phyloP scores from a whole-genome alignment of 805 yeast genomes.

The Nakazawaea sp. region DNA sequence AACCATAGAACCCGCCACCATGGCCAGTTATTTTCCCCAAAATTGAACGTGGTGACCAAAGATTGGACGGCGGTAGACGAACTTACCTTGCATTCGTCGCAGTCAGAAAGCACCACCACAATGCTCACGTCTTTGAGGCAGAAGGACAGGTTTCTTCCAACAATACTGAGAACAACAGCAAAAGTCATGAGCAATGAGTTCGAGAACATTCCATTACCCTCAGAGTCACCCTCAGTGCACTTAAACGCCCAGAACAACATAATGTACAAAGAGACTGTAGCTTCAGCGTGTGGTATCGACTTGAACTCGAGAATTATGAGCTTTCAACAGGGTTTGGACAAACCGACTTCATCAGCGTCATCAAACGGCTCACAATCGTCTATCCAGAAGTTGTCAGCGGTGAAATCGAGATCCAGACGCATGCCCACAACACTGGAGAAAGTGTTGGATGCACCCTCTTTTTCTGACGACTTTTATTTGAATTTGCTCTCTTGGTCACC shows the following conservation, averaged over 20 bases:
- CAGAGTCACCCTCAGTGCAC: constrained; percentile 43
- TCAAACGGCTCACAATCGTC: constrained; percentile 18
- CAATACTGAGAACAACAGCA: constrained; percentile 7
- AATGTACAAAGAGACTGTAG: constrained; percentile 74
- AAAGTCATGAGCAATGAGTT: constrained; percentile 1
- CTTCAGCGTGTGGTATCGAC: constrained; percentile 89
- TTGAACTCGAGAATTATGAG: constrained; percentile 77
- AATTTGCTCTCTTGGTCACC: constrained; percentile 85
- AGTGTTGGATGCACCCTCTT: constrained; percentile 93
- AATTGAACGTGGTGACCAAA: constrained; percentile 25
- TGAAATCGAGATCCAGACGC: constrained; percentile 64
- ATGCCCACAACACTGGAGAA: constrained; percentile 87
- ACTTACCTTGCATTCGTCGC: background rate
- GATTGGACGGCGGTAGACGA: constrained; percentile 23
- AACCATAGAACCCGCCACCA: background rate
- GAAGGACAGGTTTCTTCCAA: constrained; percentile 9
- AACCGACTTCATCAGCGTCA: constrained; percentile 22
- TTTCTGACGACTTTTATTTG: constrained; percentile 86
- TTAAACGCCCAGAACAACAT: constrained; percentile 46
- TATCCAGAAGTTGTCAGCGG: constrained; percentile 32
- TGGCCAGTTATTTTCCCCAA: constrained; percentile 19
- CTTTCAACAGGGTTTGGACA: constrained; percentile 74
- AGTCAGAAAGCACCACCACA: background rate
- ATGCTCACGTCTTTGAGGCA: constrained; percentile 1
- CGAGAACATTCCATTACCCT: constrained; percentile 13